phyloP scores from a whole-genome alignment of 2,329 filamentous ascomycete species.

The Colletotrichum graminicola region DNA sequence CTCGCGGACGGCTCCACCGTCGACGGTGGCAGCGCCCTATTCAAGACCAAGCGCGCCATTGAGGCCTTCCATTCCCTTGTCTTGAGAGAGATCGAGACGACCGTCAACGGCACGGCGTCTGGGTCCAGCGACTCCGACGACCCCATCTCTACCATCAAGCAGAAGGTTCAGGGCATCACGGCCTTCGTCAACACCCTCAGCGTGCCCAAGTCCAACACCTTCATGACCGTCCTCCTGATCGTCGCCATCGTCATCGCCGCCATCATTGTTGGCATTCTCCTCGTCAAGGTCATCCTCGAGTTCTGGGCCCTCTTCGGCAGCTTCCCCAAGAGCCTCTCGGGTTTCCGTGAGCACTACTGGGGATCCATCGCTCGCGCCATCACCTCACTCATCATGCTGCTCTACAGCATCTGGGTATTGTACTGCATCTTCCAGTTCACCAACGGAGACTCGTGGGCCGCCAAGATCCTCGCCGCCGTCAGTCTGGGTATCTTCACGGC shows the following conservation, averaged over 20 bases:
- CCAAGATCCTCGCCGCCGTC: conserved; percentile 83
- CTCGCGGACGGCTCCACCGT: conserved; percentile 71
- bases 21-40: conserved; percentile 46
- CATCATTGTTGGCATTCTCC: conserved; percentile 86
- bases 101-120: conserved; percentile 54
- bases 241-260: conserved; percentile 88
- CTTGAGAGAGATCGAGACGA: conserved; percentile 64
- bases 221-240: conserved; percentile 93
- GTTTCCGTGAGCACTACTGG: conserved; percentile 98
- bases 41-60: conserved; percentile 59
- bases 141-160: conserved; percentile 43
- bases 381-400: conserved; percentile 87
- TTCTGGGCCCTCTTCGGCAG: conserved; percentile 89
- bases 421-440: conserved; percentile 98
- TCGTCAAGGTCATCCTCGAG: conserved; percentile 93
- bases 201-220: conserved; percentile 90
- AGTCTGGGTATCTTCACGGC: conserved; percentile 85
- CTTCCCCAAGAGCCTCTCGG: conserved; percentile 82
- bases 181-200: conserved; percentile 85
- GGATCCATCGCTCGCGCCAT: conserved; percentile 89
- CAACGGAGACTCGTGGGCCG: conserved; percentile 92
- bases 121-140: conserved; percentile 45
- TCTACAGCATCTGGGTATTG: conserved; percentile 95
- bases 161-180: conserved; percentile 79
- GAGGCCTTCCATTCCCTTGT: conserved; percentile 62